Conservation (phyloP, 768 basidiomycete genomes). For the Auricularia sp. region DNA sequence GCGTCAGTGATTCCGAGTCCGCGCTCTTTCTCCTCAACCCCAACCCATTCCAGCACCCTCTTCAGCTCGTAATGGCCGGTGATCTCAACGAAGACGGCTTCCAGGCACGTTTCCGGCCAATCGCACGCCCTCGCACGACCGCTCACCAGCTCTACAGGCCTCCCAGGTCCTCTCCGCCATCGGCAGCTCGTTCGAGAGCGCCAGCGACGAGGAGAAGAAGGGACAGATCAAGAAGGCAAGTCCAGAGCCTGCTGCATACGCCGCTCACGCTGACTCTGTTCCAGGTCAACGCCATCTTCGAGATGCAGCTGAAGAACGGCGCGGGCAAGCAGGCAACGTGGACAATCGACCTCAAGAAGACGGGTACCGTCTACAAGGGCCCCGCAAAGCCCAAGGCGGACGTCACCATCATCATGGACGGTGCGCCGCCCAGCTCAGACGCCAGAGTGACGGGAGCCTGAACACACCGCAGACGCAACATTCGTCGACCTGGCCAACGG, state of each 20-base stretch:
- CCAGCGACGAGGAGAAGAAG: conserved; percentile 52
- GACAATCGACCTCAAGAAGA: conserved; percentile 91
- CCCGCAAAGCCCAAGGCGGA: conserved; percentile 58
- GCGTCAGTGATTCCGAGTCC: neutral
- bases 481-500: conserved; percentile 61
- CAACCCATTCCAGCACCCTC: neutral
- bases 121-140: neutral
- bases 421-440: conserved; percentile 13
- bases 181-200: conserved; percentile 38
- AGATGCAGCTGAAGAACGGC: conserved; percentile 67
- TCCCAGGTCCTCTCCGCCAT: conserved; percentile 55
- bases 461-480: conserved; percentile 42
- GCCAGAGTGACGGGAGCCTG: no score
- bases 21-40: neutral
- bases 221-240: conserved; percentile 62
- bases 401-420: conserved; percentile 64
- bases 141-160: conserved; percentile 30
- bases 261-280: neutral
- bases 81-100: neutral
- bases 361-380: conserved; percentile 68
- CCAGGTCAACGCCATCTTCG: conserved; percentile 82
- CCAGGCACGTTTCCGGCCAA: neutral
- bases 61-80: neutral
- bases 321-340: conserved; percentile 63
- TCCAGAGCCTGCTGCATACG: neutral